phyloP scores from a whole-genome alignment of 192 early-diverging fungal species.

The Thamnidium elegans region DNA sequence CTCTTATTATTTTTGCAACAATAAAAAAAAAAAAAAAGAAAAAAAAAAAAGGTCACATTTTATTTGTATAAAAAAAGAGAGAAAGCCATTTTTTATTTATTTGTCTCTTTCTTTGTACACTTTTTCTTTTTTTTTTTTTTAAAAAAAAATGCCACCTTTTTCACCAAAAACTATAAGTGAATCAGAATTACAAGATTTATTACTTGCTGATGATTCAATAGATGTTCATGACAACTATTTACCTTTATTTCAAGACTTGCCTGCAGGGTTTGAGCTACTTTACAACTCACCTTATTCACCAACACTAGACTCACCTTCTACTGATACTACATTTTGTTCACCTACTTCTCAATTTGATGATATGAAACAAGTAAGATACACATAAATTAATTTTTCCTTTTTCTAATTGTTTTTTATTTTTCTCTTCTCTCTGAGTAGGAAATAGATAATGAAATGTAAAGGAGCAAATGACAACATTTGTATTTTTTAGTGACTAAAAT shows the following conservation, averaged over 20 bases:
- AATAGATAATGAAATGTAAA: background rate
- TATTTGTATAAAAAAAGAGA: no score
- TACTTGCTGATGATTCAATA: background rate
- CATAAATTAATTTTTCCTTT: background rate
- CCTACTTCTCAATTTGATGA: slow-evolving; percentile 14
- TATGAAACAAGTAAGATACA: background rate
- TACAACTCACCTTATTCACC: slow-evolving; percentile 3
- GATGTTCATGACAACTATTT: no score
- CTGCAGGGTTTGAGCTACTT: background rate
- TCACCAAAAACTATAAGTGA: background rate
- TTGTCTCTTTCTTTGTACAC: no score
- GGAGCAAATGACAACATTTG: background rate
- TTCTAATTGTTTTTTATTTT: background rate
- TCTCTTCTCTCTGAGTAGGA: background rate
- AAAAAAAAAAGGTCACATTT: no score
- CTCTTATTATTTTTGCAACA: no score
- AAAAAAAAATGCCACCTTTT: no score
- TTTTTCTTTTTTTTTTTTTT: no score
- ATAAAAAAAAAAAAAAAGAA: no score
- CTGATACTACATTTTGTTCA: background rate
- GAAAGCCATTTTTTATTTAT: no score
- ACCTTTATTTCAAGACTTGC: background rate
- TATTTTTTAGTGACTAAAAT: background rate
- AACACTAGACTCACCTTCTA: background rate
- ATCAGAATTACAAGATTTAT: background rate